Evolutionary conservation across 179 eudicot species (phyloP).

Genomic region (Nepenthes alata): DNA sequence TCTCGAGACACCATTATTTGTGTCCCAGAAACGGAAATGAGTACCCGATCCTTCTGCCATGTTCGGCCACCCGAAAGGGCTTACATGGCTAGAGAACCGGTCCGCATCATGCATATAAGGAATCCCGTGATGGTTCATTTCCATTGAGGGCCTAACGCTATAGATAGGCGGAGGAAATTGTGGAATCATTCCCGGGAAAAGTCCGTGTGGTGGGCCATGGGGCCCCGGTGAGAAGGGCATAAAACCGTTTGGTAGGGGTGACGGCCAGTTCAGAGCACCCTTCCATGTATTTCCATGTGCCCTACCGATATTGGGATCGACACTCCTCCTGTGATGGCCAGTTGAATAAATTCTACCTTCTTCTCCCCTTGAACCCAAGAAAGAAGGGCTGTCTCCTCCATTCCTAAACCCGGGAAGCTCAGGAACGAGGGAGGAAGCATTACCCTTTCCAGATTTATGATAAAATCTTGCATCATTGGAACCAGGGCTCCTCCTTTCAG

Average conservation of each 20-base stretch:
- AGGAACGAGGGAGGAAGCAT: conserved; percentile 40
- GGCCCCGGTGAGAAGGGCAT: conserved; percentile 77
- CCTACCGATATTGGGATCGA: conserved; percentile 60
- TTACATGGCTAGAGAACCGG: conserved; percentile 50
- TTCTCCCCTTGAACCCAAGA: conserved; percentile 43
- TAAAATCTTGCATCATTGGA: conserved; percentile 53
- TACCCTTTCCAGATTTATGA: conserved; percentile 37
- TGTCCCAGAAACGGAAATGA: conserved; percentile 68
- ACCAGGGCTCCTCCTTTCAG: conserved; percentile 55
- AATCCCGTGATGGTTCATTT: conserved; percentile 52
- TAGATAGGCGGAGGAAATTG: conserved; percentile 31
- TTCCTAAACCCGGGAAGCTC: conserved; percentile 48
- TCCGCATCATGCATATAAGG: conserved; percentile 69
- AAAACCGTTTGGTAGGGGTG: conserved; percentile 69
- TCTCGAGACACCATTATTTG: conserved; percentile 47
- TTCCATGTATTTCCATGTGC: conserved; percentile 71
- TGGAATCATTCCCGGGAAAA: conserved; percentile 53
- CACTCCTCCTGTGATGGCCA: conserved; percentile 55
- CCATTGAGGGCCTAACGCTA: conserved; percentile 67
- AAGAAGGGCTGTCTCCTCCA: conserved; percentile 52
- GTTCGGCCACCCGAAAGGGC: conserved; percentile 70
- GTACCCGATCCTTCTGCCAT: conserved; percentile 46
- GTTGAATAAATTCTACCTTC: conserved; percentile 50
- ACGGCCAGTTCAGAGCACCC: conserved; percentile 73
- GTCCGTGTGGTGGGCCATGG: conserved; percentile 67